phyloP scores from a whole-genome alignment of 2,329 filamentous ascomycete species.

The Colletotrichum acutatum region DNA sequence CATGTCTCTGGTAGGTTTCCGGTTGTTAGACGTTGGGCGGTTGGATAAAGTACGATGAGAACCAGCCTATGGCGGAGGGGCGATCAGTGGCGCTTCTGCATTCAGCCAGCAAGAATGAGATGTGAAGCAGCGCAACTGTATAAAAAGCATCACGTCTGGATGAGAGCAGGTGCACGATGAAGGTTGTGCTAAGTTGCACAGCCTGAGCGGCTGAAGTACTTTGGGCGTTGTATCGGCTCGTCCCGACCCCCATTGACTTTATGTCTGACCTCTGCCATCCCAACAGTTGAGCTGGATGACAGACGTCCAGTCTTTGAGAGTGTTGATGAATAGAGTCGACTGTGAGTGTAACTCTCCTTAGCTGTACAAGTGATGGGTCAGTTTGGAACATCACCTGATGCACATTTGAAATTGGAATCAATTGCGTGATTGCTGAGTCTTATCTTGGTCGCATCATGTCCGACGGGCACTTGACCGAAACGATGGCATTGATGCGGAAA shows the following conservation, averaged over 20 bases:
- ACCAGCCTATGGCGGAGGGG: background rate
- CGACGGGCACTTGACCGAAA: background rate
- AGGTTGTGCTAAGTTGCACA: background rate
- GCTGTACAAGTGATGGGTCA: background rate
- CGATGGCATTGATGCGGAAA: background rate
- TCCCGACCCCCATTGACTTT: background rate
- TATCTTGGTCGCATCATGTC: conserved; percentile 4
- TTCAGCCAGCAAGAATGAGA: conserved; percentile 3
- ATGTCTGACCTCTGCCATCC: background rate
- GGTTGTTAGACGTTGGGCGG: background rate
- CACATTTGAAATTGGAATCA: background rate
- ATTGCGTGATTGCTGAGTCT: conserved; percentile 18
- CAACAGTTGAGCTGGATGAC: too few relatives aligned
- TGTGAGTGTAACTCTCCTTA: too few relatives aligned
- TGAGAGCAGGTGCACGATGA: background rate
- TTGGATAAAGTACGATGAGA: background rate
- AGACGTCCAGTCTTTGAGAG: background rate
- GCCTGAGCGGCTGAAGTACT: too few relatives aligned
- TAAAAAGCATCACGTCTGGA: too few relatives aligned
- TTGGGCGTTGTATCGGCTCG: background rate
- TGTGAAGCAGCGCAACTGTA: background rate
- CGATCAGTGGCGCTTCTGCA: conserved; percentile 12
- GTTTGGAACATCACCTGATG: background rate
- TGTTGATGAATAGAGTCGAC: too few relatives aligned
- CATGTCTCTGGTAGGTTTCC: background rate